phyloP scores from a whole-genome alignment of 2,329 filamentous ascomycete genomes.

The Aureobasidium lini region DNA sequence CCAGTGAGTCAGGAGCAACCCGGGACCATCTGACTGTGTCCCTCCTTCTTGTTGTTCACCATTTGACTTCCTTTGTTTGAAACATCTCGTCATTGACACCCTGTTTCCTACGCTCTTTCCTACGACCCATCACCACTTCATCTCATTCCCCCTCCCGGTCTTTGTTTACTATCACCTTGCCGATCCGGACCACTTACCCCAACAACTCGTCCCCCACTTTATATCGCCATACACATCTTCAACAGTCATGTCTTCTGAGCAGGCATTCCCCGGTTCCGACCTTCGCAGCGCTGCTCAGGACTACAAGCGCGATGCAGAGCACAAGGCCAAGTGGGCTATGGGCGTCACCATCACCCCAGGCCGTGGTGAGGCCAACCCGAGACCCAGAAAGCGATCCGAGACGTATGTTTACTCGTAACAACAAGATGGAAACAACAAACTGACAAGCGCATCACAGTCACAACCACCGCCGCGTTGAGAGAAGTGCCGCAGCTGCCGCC shows the following conservation, averaged over 20 bases:
- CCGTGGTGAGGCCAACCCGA: slow-evolving; percentile 25
- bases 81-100: slow-evolving; percentile 10
- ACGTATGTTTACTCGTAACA: slow-evolving; percentile 21
- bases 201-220: not conserved
- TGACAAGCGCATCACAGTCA: slow-evolving; percentile 11
- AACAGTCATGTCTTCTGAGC: slow-evolving; percentile 38
- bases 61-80: slow-evolving; percentile 13
- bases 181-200: not conserved
- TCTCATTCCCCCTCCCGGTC: not conserved
- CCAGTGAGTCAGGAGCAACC: slow-evolving; percentile 11
- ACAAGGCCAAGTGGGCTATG: slow-evolving; percentile 45
- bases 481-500: slow-evolving; percentile 23
- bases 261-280: slow-evolving; percentile 43
- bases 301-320: slow-evolving; percentile 43
- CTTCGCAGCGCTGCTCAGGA: slow-evolving; percentile 48
- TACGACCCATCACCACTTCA: not conserved
- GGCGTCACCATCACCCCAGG: slow-evolving; percentile 28
- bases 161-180: not conserved
- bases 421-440: not conserved
- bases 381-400: slow-evolving; percentile 27
- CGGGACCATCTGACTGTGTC: slow-evolving; percentile 1
- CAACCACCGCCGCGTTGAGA: slow-evolving; percentile 22
- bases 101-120: slow-evolving; percentile 1
- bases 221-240: not conserved
- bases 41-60: slow-evolving; percentile 10